phyloP scores from a whole-genome alignment of 2,329 filamentous ascomycete species.

The Neofusicoccum ribis region DNA sequence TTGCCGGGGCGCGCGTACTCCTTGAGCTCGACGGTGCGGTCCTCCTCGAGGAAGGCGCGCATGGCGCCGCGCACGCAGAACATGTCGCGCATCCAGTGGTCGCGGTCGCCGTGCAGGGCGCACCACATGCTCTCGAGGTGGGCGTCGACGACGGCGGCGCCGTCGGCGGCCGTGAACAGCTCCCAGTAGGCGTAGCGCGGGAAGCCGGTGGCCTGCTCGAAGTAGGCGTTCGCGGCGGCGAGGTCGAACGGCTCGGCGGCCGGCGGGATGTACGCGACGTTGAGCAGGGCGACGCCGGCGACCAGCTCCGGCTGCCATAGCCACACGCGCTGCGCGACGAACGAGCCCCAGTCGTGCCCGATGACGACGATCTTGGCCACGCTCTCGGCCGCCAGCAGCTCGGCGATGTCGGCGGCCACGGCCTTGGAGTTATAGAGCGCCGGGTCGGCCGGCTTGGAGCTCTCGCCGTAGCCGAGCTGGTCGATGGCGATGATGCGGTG shows the following conservation, averaged over 20 bases:
- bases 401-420: conserved; percentile 29
- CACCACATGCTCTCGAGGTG: conserved; percentile 43
- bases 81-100: conserved; percentile 36
- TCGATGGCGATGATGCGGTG: conserved; percentile 43
- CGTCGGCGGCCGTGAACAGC: conserved; percentile 46
- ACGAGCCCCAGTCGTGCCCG: conserved; percentile 54
- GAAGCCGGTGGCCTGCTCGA: conserved; percentile 39
- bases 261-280: conserved; percentile 45
- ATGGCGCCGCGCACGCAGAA: conserved; percentile 41
- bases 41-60: conserved; percentile 28
- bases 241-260: conserved; percentile 37
- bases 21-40: conserved; percentile 25
- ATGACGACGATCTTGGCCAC: conserved; percentile 29
- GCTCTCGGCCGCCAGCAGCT: conserved; percentile 30
- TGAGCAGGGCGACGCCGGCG: conserved; percentile 45
- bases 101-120: conserved; percentile 34
- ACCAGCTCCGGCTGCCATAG: conserved; percentile 44
- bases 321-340: conserved; percentile 43
- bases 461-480: conserved; percentile 41
- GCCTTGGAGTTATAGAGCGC: conserved; percentile 27
- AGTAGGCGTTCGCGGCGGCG: conserved; percentile 33
- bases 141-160: conserved; percentile 37
- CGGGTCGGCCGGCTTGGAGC: conserved; percentile 33
- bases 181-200: conserved; percentile 48
- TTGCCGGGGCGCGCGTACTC: conserved; percentile 34